These are phyloP conservation scores for Phyllosticta paracitricarpa DNA, from an alignment of 2,329 filamentous ascomycete genomes.

Conservation along the genomic window DNA sequence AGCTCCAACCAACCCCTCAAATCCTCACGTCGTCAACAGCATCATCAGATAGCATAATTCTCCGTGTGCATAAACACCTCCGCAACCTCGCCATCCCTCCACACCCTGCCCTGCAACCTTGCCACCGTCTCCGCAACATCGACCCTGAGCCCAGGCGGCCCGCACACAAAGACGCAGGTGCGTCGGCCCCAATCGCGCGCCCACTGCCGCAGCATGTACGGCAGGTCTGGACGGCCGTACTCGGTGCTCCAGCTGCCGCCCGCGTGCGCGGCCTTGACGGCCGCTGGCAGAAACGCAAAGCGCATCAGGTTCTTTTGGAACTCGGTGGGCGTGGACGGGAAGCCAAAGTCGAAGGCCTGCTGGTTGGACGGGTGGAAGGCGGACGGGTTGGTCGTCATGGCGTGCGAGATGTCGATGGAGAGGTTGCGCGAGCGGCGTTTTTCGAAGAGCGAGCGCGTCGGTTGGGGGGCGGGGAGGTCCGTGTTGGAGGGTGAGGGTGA, in stretches of 20 bases:
- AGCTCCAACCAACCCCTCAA: not conserved
- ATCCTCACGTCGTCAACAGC: not conserved
- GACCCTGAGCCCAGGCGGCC: slow-evolving; percentile 75
- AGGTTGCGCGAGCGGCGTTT: slow-evolving; percentile 34
- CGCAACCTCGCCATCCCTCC: slow-evolving; percentile 66
- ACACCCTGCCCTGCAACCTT: slow-evolving; percentile 69
- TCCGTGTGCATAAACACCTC: slow-evolving; percentile 93
- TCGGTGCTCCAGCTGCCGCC: slow-evolving; percentile 77
- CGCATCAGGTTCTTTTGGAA: slow-evolving; percentile 86
- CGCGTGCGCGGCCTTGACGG: slow-evolving; percentile 28
- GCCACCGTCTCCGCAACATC: slow-evolving; percentile 84
- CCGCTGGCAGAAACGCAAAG: slow-evolving; percentile 65
- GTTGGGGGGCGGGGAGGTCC: not conserved
- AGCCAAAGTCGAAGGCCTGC: slow-evolving; percentile 48
- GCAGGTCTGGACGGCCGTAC: slow-evolving; percentile 81
- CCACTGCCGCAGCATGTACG: slow-evolving; percentile 76
- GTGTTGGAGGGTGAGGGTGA: no score
- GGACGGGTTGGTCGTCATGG: slow-evolving; percentile 22
- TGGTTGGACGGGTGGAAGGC: slow-evolving; percentile 15
- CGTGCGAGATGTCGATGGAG: slow-evolving; percentile 33
- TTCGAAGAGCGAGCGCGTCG: slow-evolving; percentile 21
- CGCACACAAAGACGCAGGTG: slow-evolving; percentile 88
- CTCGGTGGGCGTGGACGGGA: slow-evolving; percentile 72
- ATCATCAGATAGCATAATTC: slow-evolving; percentile 71
- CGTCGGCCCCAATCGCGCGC: slow-evolving; percentile 70